Conservation (phyloP, 352 stramenopile species). For the Lagenidium sp. region DNA sequence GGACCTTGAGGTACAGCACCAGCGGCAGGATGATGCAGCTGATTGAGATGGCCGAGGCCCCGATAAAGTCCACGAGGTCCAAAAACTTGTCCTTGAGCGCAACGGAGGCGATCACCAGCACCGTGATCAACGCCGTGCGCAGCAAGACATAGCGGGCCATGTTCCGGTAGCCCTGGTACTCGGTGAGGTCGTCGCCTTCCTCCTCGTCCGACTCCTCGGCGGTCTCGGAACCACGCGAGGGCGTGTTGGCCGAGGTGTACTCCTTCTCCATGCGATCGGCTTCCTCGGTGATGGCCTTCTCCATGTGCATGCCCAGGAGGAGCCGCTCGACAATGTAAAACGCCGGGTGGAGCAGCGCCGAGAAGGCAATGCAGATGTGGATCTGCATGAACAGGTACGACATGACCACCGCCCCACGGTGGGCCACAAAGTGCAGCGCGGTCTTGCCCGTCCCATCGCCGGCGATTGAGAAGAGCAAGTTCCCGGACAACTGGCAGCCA, state of each 20-base stretch:
- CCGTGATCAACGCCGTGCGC: constrained; percentile 39
- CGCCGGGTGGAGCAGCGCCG: too few relatives aligned
- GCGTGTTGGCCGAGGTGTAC: constrained; percentile 7
- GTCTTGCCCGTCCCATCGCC: constrained; percentile 18
- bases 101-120: constrained; percentile 26
- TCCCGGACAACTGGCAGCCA: constrained; percentile 58
- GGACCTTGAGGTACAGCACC: constrained; percentile 64
- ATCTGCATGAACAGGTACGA: constrained; percentile 50
- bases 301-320: constrained; percentile 44
- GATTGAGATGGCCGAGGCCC: constrained; percentile 46
- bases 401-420: constrained; percentile 18
- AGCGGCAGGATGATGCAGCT: constrained; percentile 63
- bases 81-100: constrained; percentile 40
- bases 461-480: constrained; percentile 63
- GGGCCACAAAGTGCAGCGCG: constrained; percentile 13
- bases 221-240: constrained; percentile 29
- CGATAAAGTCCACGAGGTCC: constrained; percentile 64
- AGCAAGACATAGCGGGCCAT: too few relatives aligned
- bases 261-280: constrained; percentile 6
- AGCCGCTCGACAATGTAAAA: constrained; percentile 32
- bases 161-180: too few relatives aligned
- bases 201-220: constrained; percentile 23
- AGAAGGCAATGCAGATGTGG: too few relatives aligned
- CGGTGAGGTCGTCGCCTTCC: too few relatives aligned
- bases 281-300: constrained; percentile 2